These are phyloP conservation scores for Globisporangium middletonii DNA, from an alignment of 352 stramenopile genomes.

Conservation along the genomic window DNA sequence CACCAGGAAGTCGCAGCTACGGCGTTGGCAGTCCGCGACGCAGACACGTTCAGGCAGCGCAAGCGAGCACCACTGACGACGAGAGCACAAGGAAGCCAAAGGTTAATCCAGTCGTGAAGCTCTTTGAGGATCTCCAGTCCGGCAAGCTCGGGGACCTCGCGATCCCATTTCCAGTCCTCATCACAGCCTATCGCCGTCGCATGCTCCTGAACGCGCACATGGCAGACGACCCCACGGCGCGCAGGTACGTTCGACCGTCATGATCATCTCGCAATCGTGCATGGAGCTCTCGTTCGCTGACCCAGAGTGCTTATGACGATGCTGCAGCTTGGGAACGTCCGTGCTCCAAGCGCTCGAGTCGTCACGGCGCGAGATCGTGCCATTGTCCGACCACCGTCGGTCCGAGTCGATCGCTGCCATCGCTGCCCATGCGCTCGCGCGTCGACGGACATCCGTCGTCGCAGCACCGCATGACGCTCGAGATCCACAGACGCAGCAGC, in stretches of 20 bases:
- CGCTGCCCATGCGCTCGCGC: slow-evolving; percentile 7
- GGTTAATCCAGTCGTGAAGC: slow-evolving; percentile 58
- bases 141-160: slow-evolving; percentile 72
- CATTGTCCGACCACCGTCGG: slow-evolving; percentile 1
- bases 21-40: slow-evolving; percentile 1
- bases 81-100: background rate
- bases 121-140: slow-evolving; percentile 75
- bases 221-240: slow-evolving; percentile 46
- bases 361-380: slow-evolving; percentile 25
- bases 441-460: slow-evolving; percentile 1
- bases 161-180: slow-evolving; percentile 70
- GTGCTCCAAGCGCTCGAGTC: slow-evolving; percentile 60
- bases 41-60: background rate
- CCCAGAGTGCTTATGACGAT: background rate
- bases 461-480: background rate
- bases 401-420: background rate
- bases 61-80: background rate
- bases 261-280: background rate
- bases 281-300: background rate
- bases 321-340: slow-evolving; percentile 8
- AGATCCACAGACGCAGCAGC: background rate
- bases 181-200: slow-evolving; percentile 67
- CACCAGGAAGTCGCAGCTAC: no score
- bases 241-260: slow-evolving; percentile 20
- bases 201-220: slow-evolving; percentile 86